A percentile compares a stretch with the other conserved stretches of the same genome.
Conservation (phyloP, 441 rosid genomes). For the Raphanus hybrid region DNA sequence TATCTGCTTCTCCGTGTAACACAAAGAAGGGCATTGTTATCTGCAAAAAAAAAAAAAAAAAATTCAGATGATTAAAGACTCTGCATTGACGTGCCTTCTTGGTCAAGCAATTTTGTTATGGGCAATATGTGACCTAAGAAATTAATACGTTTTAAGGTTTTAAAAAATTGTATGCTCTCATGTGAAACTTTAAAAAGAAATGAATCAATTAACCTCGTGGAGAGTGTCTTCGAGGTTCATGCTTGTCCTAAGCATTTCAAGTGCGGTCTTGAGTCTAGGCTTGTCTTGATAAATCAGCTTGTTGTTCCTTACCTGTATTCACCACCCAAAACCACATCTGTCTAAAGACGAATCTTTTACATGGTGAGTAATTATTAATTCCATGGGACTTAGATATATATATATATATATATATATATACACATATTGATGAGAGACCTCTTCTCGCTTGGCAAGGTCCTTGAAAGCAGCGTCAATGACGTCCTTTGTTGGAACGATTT, state of each 20-base stretch:
- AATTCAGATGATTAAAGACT: not conserved
- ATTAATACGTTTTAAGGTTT: no score
- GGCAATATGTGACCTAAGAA: not conserved
- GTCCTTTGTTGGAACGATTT: constrained; percentile 87
- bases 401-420: not conserved
- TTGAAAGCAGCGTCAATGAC: constrained; percentile 79
- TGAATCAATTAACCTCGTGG: constrained; percentile 49
- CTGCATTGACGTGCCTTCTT: not conserved
- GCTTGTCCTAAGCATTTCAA: constrained; percentile 91
- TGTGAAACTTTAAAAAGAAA: not conserved
- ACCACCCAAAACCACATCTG: no score
- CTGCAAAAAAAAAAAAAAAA: constrained; percentile 39
- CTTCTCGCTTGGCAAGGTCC: constrained; percentile 77
- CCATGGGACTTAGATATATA: not conserved
- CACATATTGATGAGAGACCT: constrained; percentile 39
- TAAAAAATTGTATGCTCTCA: not conserved
- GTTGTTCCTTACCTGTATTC: constrained; percentile 69
- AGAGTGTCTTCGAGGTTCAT: constrained; percentile 71
- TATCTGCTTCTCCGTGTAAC: constrained; percentile 41
- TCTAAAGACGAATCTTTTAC: no score
- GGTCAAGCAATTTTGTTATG: not conserved
- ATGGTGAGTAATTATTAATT: not conserved
- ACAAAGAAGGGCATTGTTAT: constrained; percentile 35
- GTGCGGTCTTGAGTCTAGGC: constrained; percentile 84
- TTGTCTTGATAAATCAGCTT: constrained; percentile 88